phyloP scores from a whole-genome alignment of 352 stramenopile genomes.

The Globisporangium nagaii region DNA sequence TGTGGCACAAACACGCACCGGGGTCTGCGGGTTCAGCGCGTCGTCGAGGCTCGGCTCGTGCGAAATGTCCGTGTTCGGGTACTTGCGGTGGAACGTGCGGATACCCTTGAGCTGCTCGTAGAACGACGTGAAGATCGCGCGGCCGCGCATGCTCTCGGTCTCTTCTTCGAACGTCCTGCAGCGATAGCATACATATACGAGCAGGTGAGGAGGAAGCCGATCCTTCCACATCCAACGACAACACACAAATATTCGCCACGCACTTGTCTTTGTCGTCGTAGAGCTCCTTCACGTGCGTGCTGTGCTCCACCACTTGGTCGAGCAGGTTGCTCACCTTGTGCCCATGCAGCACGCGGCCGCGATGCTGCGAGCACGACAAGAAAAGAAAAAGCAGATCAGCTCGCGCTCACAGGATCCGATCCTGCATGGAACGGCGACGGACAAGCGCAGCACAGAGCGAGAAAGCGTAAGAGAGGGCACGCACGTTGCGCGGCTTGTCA shows the following conservation, averaged over 20 bases:
- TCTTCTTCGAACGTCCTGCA: conserved; percentile 71
- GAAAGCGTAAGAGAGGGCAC: conserved; percentile 4
- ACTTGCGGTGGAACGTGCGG: conserved; percentile 81
- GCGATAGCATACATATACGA: background rate
- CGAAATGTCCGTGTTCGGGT: conserved; percentile 58
- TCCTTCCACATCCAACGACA: background rate
- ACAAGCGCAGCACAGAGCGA: background rate
- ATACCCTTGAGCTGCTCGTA: conserved; percentile 86
- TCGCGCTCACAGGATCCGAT: too few relatives aligned
- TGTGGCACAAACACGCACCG: conserved; percentile 18
- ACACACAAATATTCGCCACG: conserved; percentile 11
- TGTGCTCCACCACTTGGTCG: conserved; percentile 62
- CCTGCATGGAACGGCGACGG: too few relatives aligned
- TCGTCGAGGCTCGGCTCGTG: conserved; percentile 65
- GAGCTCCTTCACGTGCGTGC: conserved; percentile 65
- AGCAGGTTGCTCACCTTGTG: conserved; percentile 83
- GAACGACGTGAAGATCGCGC: conserved; percentile 83
- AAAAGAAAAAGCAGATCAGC: background rate
- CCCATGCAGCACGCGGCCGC: conserved; percentile 67
- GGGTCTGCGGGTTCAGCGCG: conserved; percentile 51
- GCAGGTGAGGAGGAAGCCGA: background rate
- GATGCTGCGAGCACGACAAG: conserved; percentile 60
- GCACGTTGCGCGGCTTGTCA: conserved; percentile 80
- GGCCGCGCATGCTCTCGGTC: conserved; percentile 69
- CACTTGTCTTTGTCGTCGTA: conserved; percentile 82